phyloP scores from a whole-genome alignment of 2,329 filamentous ascomycete genomes.

The Trichoderma breve region DNA sequence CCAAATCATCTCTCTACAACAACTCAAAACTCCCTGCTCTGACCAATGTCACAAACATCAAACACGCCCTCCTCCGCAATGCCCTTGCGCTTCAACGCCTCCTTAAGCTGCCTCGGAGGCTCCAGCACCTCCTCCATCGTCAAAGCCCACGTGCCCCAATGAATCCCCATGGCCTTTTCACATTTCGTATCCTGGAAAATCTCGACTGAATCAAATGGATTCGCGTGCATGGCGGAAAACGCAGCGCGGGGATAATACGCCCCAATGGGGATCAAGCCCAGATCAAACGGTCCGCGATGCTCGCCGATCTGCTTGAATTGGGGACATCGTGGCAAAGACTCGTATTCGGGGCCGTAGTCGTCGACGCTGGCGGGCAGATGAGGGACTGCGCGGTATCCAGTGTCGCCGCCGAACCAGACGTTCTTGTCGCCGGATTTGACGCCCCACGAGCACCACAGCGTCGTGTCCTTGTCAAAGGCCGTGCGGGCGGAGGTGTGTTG shows the following conservation, averaged over 20 bases:
- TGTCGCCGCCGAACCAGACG: conserved; percentile 89
- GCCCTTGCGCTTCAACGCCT: conserved; percentile 67
- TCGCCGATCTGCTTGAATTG: conserved; percentile 83
- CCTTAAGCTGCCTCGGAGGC: conserved; percentile 69
- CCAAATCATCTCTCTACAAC: background rate
- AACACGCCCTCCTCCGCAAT: conserved; percentile 71
- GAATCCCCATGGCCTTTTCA: conserved; percentile 75
- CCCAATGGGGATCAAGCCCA: conserved; percentile 90
- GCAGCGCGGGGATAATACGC: conserved; percentile 73
- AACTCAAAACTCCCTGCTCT: conserved; percentile 69
- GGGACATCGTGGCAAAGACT: conserved; percentile 70
- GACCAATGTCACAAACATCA: conserved; percentile 80
- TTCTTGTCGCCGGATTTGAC: conserved; percentile 70
- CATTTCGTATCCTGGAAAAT: conserved; percentile 86
- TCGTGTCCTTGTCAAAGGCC: conserved; percentile 67
- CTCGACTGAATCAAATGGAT: conserved; percentile 83
- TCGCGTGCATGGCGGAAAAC: conserved; percentile 80
- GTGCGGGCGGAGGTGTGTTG: conserved; percentile 77
- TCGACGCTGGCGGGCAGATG: conserved; percentile 58
- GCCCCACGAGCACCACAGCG: conserved; percentile 87
- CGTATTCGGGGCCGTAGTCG: conserved; percentile 68
- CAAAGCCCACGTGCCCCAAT: conserved; percentile 89
- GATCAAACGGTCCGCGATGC: conserved; percentile 79
- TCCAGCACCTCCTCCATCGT: conserved; percentile 83
- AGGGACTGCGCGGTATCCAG: conserved; percentile 80